Conservation (phyloP, 164 flowering plant species). For the Malania oleifera region DNA sequence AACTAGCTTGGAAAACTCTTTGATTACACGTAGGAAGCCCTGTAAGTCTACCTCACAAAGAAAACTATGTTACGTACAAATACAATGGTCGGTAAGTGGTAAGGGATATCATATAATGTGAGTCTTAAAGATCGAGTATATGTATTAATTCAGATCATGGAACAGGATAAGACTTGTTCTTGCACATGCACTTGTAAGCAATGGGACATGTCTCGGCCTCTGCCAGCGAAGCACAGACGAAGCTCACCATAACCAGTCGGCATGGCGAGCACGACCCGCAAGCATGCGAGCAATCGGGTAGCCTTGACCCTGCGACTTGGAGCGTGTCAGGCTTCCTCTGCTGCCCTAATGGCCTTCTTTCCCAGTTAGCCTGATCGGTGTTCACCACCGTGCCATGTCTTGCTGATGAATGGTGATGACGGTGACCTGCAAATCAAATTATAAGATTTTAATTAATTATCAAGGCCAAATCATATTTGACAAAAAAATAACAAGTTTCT, state of each 20-base stretch:
- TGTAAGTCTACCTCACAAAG: not conserved
- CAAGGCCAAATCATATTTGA: not conserved
- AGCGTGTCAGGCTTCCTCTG: conserved; percentile 32
- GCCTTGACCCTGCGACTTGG: conserved; percentile 68
- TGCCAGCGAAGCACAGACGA: conserved; percentile 57
- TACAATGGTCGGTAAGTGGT: too few relatives aligned
- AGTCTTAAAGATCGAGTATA: not conserved
- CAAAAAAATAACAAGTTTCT: not conserved
- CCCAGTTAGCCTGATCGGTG: conserved; percentile 12
- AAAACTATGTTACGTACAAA: too few relatives aligned
- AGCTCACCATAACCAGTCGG: conserved; percentile 76
- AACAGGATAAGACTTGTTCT: conserved; percentile 72
- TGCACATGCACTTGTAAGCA: conserved; percentile 83
- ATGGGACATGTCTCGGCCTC: conserved; percentile 90
- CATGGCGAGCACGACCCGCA: conserved; percentile 91
- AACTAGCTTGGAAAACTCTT: conserved; percentile 8
- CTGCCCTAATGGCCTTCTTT: conserved; percentile 13
- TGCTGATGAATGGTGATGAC: conserved; percentile 17
- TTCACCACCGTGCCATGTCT: conserved; percentile 7
- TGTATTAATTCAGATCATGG: conserved; percentile 36
- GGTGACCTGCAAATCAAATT: too few relatives aligned
- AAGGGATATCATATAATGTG: not conserved
- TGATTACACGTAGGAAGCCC: conserved; percentile 8
- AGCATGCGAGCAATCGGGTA: conserved; percentile 88
- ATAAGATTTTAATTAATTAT: not conserved